A percentile compares a stretch with the other conserved stretches of the same genome.
Conservation (phyloP, 2,329 filamentous ascomycete genomes). For the Penicillium griseofulvum region DNA sequence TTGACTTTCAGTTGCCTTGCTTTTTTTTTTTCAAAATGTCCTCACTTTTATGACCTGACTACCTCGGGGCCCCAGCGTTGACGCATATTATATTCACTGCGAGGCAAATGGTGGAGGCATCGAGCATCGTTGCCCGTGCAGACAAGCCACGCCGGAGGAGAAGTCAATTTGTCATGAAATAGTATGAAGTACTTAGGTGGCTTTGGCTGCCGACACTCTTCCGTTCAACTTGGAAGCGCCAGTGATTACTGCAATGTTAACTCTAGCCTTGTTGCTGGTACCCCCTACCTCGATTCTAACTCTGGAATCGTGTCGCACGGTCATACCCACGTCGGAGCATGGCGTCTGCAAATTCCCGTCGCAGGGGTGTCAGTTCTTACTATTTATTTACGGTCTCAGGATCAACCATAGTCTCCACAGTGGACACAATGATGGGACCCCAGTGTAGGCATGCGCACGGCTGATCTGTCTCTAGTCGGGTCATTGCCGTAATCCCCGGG, state of each 20-base stretch:
- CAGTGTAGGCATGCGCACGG: slow-evolving; percentile 20
- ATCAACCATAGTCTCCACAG: slow-evolving; percentile 16
- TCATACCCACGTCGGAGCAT: slow-evolving; percentile 11
- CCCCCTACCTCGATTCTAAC: slow-evolving; percentile 4
- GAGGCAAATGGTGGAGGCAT: not conserved
- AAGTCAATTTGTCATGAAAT: not conserved
- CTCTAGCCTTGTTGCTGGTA: not conserved
- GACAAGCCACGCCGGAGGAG: not conserved
- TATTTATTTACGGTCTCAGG: slow-evolving; percentile 4
- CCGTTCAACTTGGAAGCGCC: not conserved
- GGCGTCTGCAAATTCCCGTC: slow-evolving; percentile 11
- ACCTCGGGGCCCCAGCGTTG: not conserved
- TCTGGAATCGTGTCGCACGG: slow-evolving; percentile 8
- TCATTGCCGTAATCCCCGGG: slow-evolving; percentile 1
- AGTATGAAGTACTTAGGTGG: no score
- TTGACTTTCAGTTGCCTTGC: not conserved
- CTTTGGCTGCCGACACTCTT: not conserved
- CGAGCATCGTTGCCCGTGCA: not conserved
- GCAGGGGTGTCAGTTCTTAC: not conserved
- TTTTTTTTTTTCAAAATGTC: not conserved
- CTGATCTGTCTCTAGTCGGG: slow-evolving; percentile 14
- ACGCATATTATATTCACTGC: not conserved
- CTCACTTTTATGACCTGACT: not conserved
- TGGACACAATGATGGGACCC: slow-evolving; percentile 4
- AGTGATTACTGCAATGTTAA: not conserved